These are phyloP conservation scores for Tillandsia leiboldiana DNA, from an alignment of 176 grass and related monocot species.

Conservation along the genomic window DNA sequence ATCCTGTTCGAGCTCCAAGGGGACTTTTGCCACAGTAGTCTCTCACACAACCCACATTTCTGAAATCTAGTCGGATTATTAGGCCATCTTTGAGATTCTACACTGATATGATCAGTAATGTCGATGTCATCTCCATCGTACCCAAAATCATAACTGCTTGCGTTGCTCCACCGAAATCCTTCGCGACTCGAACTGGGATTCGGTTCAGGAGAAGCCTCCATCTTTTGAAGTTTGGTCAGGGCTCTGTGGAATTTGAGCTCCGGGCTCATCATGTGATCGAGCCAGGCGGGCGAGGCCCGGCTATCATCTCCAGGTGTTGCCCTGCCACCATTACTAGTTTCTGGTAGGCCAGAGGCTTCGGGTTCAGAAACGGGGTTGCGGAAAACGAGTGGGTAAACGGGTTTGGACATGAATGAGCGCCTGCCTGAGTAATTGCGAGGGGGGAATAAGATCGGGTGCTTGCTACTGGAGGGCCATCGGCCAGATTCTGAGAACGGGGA, in stretches of 20 bases:
- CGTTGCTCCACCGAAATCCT: conserved; percentile 94
- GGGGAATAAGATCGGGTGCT: conserved; percentile 38
- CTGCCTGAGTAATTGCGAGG: conserved; percentile 59
- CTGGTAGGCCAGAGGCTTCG: conserved; percentile 41
- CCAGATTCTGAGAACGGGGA: conserved; percentile 75
- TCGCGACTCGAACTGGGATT: conserved; percentile 69
- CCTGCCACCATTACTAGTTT: conserved; percentile 51
- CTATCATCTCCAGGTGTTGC: conserved; percentile 58
- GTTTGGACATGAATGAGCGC: conserved; percentile 92
- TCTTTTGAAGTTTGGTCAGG: conserved; percentile 66
- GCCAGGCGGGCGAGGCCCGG: conserved; percentile 51
- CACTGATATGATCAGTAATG: conserved; percentile 52
- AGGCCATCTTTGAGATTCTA: conserved; percentile 52
- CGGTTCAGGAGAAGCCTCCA: conserved; percentile 59
- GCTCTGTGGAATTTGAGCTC: conserved; percentile 68
- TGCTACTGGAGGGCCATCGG: conserved; percentile 58
- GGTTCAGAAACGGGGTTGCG: conserved; percentile 76
- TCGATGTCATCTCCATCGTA: conserved; percentile 79
- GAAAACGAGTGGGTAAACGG: conserved; percentile 81
- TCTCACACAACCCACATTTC: conserved; percentile 77
- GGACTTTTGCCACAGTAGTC: conserved; percentile 74
- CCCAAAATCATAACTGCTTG: conserved; percentile 83
- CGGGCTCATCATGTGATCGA: conserved; percentile 43
- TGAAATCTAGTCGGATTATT: conserved; percentile 40
- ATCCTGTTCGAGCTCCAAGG: conserved; percentile 88